A percentile compares a stretch with the other conserved stretches of the same genome.
phyloP scores from a whole-genome alignment of 2,329 filamentous ascomycete species.

The Scytalidium lignicola region DNA sequence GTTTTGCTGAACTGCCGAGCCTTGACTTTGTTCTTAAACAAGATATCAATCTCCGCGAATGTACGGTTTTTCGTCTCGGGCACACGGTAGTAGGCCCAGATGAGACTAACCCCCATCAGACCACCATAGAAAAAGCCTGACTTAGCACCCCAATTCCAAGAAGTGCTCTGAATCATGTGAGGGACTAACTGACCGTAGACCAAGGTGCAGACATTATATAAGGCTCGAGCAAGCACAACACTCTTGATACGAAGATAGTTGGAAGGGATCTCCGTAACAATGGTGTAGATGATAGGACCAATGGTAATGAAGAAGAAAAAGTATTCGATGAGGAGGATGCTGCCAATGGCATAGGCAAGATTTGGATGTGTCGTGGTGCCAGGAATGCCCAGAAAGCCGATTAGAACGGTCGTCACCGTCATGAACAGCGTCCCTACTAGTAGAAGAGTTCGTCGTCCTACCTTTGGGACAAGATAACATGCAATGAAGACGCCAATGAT shows the following conservation, averaged over 20 bases:
- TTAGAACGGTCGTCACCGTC: constrained; percentile 30
- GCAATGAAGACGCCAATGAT: constrained; percentile 45
- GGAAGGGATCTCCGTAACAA: constrained; percentile 78
- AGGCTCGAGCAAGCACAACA: constrained; percentile 73
- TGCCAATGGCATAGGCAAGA: constrained; percentile 37
- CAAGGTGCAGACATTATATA: constrained; percentile 69
- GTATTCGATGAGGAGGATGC: constrained; percentile 76
- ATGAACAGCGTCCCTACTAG: constrained; percentile 40
- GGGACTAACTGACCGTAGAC: constrained; percentile 75
- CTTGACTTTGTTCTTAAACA: constrained; percentile 65
- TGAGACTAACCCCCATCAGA: constrained; percentile 71
- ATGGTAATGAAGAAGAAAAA: constrained; percentile 80
- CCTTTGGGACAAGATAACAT: constrained; percentile 40
- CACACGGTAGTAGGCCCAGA: constrained; percentile 68
- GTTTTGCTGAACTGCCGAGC: constrained; percentile 23
- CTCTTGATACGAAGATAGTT: constrained; percentile 84
- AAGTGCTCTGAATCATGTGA: constrained; percentile 83
- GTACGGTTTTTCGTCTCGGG: constrained; percentile 75
- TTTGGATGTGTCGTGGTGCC: constrained; percentile 28
- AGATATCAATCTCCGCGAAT: constrained; percentile 77
- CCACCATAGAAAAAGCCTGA: constrained; percentile 84
- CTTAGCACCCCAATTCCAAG: constrained; percentile 83
- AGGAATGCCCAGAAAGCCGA: constrained; percentile 39
- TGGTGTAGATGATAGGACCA: constrained; percentile 80
- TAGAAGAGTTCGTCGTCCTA: constrained; percentile 45